Conservation (phyloP, 1,139 yeast species). For the Geotrichum carabidarum region DNA sequence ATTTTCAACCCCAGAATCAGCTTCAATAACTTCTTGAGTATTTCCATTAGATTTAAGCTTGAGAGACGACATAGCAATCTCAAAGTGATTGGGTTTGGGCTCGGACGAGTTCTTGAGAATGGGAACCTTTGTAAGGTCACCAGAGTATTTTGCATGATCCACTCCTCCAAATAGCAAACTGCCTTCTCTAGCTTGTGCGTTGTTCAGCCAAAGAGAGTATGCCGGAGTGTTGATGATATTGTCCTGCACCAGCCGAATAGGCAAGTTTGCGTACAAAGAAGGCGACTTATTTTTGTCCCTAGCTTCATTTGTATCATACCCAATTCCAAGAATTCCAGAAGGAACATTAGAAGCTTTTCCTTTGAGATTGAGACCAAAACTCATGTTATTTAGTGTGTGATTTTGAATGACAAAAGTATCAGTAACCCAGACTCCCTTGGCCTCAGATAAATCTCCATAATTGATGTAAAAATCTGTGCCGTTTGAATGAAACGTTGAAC, state of each 20-base stretch:
- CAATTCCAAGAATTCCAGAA: conserved; percentile 36
- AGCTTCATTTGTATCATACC: conserved; percentile 18
- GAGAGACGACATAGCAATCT: conserved; percentile 17
- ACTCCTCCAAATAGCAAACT: conserved; percentile 54
- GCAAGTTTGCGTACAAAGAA: conserved; percentile 41
- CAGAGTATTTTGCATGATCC: conserved; percentile 50
- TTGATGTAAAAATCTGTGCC: conserved; percentile 35
- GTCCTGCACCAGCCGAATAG: conserved; percentile 44
- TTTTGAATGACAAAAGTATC: conserved; percentile 38
- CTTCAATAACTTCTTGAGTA: conserved; percentile 2
- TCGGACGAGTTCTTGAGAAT: conserved; percentile 15
- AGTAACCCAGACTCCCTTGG: conserved; percentile 48
- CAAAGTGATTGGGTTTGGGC: conserved; percentile 15
- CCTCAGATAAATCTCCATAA: conserved; percentile 34
- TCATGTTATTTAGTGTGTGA: conserved; percentile 21
- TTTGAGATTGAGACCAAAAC: conserved; percentile 32
- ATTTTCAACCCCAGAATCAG: no score
- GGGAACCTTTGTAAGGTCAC: conserved; percentile 39
- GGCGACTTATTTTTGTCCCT: no score
- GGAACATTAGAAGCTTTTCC: conserved; percentile 33
- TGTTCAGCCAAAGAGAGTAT: conserved; percentile 52
- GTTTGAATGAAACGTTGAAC: conserved; percentile 25
- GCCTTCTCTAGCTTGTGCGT: conserved; percentile 43
- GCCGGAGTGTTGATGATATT: conserved; percentile 48
- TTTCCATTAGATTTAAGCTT: conserved; percentile 13